These are phyloP conservation scores for Fomitiporia mediterranea DNA, from an alignment of 1,284 basidiomycete genomes.

Conservation along the genomic window DNA sequence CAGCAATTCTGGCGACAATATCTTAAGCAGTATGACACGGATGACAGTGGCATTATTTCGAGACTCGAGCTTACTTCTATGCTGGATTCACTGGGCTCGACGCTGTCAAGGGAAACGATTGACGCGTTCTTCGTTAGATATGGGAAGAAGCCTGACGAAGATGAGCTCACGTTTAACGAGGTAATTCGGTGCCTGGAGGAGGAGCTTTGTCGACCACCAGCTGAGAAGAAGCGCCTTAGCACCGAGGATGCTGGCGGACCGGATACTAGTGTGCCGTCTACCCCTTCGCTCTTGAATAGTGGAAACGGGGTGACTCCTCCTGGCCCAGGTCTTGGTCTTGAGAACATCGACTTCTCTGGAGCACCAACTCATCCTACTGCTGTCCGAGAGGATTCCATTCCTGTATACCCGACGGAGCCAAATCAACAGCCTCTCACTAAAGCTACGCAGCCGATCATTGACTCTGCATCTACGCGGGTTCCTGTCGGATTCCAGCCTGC, in stretches of 20 bases:
- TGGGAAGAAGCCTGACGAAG: slow-evolving; percentile 62
- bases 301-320: slow-evolving; percentile 35
- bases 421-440: slow-evolving; percentile 40
- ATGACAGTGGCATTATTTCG: slow-evolving; percentile 77
- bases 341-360: slow-evolving; percentile 62
- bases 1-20: slow-evolving; percentile 93
- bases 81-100: slow-evolving; percentile 96
- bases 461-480: slow-evolving; percentile 19
- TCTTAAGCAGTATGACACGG: slow-evolving; percentile 86
- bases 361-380: slow-evolving; percentile 34
- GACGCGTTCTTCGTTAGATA: slow-evolving; percentile 75
- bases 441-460: slow-evolving; percentile 12
- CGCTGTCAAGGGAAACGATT: slow-evolving; percentile 77
- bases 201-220: slow-evolving; percentile 67
- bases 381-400: slow-evolving; percentile 21
- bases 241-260: slow-evolving; percentile 33
- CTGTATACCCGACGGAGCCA: slow-evolving; percentile 38
- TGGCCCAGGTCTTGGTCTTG: slow-evolving; percentile 33
- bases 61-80: slow-evolving; percentile 90
- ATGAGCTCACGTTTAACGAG: slow-evolving; percentile 78
- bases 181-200: slow-evolving; percentile 76
- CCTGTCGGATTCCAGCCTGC: slow-evolving; percentile 16
- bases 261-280: slow-evolving; percentile 41
- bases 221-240: slow-evolving; percentile 62
- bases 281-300: slow-evolving; percentile 39